phyloP scores from a whole-genome alignment of 2,329 filamentous ascomycete species.

The Claviceps capensis region DNA sequence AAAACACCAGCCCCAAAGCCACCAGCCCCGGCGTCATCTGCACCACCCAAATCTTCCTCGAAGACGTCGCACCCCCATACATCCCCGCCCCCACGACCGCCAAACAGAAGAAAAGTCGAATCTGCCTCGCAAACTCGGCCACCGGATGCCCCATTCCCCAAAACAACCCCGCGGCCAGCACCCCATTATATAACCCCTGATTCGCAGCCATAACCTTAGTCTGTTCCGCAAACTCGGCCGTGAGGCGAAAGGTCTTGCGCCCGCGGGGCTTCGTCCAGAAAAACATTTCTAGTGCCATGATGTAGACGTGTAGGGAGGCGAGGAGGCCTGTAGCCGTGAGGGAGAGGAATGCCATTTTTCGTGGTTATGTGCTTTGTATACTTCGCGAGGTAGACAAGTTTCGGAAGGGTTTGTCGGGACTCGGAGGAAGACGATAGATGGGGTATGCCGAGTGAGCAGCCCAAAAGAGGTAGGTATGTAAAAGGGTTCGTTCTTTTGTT shows the following conservation, averaged over 20 bases:
- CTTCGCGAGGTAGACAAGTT: too few species aligned
- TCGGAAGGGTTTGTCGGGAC: too few species aligned
- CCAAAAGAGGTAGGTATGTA: too few species aligned
- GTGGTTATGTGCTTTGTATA: not conserved
- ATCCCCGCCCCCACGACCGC: slow-evolving; percentile 31
- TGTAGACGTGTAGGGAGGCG: slow-evolving; percentile 32
- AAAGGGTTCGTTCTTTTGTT: too few species aligned
- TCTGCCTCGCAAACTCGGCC: slow-evolving; percentile 25
- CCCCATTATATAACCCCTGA: slow-evolving; percentile 40
- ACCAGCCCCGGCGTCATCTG: slow-evolving; percentile 22
- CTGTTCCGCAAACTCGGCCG: slow-evolving; percentile 29
- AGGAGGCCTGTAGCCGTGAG: slow-evolving; percentile 23
- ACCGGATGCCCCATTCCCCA: slow-evolving; percentile 35
- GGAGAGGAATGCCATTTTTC: slow-evolving; percentile 12
- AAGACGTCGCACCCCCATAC: slow-evolving; percentile 29
- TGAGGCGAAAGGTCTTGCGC: slow-evolving; percentile 29
- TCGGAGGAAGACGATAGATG: too few species aligned
- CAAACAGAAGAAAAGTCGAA: slow-evolving; percentile 33
- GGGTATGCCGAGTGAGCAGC: too few species aligned
- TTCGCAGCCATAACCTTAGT: slow-evolving; percentile 33
- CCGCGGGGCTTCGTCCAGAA: slow-evolving; percentile 34
- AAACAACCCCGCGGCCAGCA: slow-evolving; percentile 32
- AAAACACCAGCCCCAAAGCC: not conserved
- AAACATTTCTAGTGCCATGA: slow-evolving; percentile 34
- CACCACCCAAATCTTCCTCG: slow-evolving; percentile 27